These are phyloP conservation scores for Aspergillus cavernicola DNA, from an alignment of 495 filamentous ascomycete species.

Conservation along the genomic window DNA sequence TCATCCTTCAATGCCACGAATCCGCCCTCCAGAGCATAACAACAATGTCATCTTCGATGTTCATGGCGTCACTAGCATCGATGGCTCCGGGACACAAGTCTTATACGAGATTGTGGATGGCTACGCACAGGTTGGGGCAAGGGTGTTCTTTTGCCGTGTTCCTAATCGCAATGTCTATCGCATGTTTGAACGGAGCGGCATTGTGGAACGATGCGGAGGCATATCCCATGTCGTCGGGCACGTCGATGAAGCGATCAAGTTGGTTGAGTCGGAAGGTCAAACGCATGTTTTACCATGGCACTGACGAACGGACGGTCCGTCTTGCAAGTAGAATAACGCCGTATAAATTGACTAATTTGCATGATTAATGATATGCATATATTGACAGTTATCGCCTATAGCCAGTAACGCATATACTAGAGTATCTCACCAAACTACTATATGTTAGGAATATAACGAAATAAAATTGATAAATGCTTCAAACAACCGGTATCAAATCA, in stretches of 20 bases:
- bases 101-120: slow-evolving; percentile 79
- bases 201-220: slow-evolving; percentile 75
- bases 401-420: too few relatives aligned
- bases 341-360: background rate
- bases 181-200: slow-evolving; percentile 74
- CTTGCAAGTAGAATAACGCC: background rate
- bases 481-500: background rate
- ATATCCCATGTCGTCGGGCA: slow-evolving; percentile 71
- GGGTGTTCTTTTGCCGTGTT: slow-evolving; percentile 85
- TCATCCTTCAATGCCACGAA: slow-evolving; percentile 80
- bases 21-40: slow-evolving; percentile 69
- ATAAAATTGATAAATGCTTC: too few relatives aligned
- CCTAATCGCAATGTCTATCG: slow-evolving; percentile 66
- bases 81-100: slow-evolving; percentile 90
- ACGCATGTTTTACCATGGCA: background rate
- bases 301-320: background rate
- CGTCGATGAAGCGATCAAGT: slow-evolving; percentile 76
- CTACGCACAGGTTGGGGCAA: slow-evolving; percentile 67
- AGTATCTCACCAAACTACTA: too few relatives aligned
- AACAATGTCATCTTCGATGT: slow-evolving; percentile 94
- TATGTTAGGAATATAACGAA: too few relatives aligned
- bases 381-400: background rate
- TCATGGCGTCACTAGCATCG: slow-evolving; percentile 87
- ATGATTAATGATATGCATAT: background rate
- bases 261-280: slow-evolving; percentile 64